Conservation (phyloP, 441 rosid genomes). For the Cnidoscolus chayamansa region DNA sequence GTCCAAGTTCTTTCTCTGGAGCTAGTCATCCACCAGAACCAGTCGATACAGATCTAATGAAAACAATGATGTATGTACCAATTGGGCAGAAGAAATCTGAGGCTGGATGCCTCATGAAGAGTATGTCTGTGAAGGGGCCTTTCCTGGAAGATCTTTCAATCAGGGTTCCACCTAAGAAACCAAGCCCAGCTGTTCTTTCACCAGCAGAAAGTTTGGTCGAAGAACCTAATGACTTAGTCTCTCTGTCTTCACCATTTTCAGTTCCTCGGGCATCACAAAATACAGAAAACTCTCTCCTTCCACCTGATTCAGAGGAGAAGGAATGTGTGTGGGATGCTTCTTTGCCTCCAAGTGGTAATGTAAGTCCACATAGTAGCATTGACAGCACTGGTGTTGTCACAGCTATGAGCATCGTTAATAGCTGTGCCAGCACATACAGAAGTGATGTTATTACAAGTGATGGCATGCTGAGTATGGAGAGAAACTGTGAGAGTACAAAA, state of each 20-base stretch:
- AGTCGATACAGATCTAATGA: conserved; percentile 72
- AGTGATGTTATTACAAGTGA: conserved; percentile 69
- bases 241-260: conserved; percentile 49
- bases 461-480: conserved; percentile 66
- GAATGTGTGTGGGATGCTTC: conserved; percentile 98
- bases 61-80: conserved; percentile 60
- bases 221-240: conserved; percentile 49
- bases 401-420: conserved; percentile 82
- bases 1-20: conserved; percentile 70
- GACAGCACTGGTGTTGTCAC: conserved; percentile 66
- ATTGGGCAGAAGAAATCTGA: conserved; percentile 60
- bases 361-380: conserved; percentile 79
- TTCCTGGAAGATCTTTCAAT: conserved; percentile 74
- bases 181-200: conserved; percentile 46
- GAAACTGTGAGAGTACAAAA: conserved; percentile 65
- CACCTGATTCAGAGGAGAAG: conserved; percentile 64
- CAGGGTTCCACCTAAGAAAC: conserved; percentile 56
- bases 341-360: conserved; percentile 87
- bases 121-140: conserved; percentile 65
- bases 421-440: conserved; percentile 64
- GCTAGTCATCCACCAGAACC: conserved; percentile 96
- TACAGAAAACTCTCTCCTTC: conserved; percentile 53
- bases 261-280: conserved; percentile 57
- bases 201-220: conserved; percentile 67
- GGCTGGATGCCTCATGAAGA: conserved; percentile 61